Evolutionary conservation across 2,329 filamentous ascomycete genomes (phyloP), one percentile per base, ranked within the genome.

Genomic region (Sclerotinia borealis): DNA sequence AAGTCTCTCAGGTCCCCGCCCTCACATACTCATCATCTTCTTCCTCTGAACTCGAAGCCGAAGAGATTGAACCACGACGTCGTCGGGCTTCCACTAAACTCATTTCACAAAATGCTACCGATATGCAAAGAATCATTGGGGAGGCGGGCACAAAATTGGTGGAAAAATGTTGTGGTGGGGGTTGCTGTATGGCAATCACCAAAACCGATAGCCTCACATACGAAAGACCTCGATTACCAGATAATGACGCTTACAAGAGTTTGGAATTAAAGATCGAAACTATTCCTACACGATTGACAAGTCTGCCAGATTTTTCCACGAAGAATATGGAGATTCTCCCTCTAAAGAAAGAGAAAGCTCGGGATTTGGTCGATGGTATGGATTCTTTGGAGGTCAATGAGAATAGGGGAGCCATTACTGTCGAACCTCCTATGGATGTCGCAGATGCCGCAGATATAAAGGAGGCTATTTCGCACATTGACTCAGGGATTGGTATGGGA

Each of bases 201-300:
- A 75, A 79, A 67, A 78, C 76, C 58, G 75, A 79, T 2, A 78
- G 77, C 37, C 65, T 84, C 51, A 76, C 82, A 47, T 85, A 81
- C 64, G 84, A 87, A 71, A 73, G 72, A 8, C 75, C 88, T 25
- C 71, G 78, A 19, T 72, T 85, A 2, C 93, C 93, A 1, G 86
- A 95, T 75, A 98, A 96, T 71, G 83, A 88, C 65, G 95, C 95
- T 19, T 99, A 90, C 78, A 83, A 85, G 63, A 91, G 88, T 65
- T 82, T 99, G 55, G 81, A 87, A 59, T 82, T 98, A 69, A 90
- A 88, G 70, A 82, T 98, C 65, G 86, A 86, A 63, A 83, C 87
- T 37, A 85, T 98, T 60, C 89, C 88, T 7, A 91, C 86, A 56
- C 80, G 83, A 22, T 80, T 98, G 66, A 91, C 87, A 47, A 87